Evolutionary conservation across 495 filamentous ascomycete species (phyloP).

Genomic region (Friedmanniomyces endolithicus): DNA sequence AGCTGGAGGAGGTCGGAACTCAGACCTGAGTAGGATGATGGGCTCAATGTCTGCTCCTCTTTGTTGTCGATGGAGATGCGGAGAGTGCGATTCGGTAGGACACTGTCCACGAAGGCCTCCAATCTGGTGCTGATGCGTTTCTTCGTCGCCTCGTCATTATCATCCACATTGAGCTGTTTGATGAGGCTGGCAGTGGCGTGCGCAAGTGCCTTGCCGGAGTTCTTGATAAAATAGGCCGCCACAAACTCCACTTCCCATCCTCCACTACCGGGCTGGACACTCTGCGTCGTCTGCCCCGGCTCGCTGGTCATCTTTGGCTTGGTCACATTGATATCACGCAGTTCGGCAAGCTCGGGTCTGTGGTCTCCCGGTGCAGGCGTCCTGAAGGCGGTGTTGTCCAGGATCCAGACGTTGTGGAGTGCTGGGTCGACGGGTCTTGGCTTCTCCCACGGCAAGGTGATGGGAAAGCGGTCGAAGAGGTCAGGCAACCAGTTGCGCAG

Average conservation of each 20-base stretch:
- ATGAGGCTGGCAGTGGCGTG: slow-evolving; percentile 58
- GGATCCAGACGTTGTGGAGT: slow-evolving; percentile 66
- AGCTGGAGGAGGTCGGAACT: slow-evolving; percentile 44
- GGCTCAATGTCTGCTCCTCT: slow-evolving; percentile 46
- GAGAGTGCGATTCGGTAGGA: slow-evolving; percentile 55
- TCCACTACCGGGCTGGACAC: not conserved
- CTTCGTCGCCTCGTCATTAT: slow-evolving; percentile 45
- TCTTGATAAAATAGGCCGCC: slow-evolving; percentile 60
- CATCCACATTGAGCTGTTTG: slow-evolving; percentile 52
- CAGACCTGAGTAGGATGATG: slow-evolving; percentile 58
- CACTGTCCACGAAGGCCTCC: slow-evolving; percentile 61
- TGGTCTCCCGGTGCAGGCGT: slow-evolving; percentile 12
- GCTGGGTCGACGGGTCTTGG: slow-evolving; percentile 31
- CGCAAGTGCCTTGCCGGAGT: slow-evolving; percentile 52
- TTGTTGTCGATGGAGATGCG: slow-evolving; percentile 41
- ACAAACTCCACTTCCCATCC: slow-evolving; percentile 72
- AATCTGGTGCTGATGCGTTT: slow-evolving; percentile 60
- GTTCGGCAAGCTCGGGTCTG: slow-evolving; percentile 13
- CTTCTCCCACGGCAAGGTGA: slow-evolving; percentile 15
- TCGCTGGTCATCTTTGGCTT: not conserved
- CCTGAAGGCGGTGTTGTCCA: slow-evolving; percentile 81
- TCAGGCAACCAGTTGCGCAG: slow-evolving; percentile 15
- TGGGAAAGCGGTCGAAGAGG: slow-evolving; percentile 20
- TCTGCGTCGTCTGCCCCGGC: not conserved
- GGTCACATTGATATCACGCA: slow-evolving; percentile 9